Evolutionary conservation across 805 yeast genomes (phyloP).

Genomic region (Metschnikowia baotianmanensis): DNA sequence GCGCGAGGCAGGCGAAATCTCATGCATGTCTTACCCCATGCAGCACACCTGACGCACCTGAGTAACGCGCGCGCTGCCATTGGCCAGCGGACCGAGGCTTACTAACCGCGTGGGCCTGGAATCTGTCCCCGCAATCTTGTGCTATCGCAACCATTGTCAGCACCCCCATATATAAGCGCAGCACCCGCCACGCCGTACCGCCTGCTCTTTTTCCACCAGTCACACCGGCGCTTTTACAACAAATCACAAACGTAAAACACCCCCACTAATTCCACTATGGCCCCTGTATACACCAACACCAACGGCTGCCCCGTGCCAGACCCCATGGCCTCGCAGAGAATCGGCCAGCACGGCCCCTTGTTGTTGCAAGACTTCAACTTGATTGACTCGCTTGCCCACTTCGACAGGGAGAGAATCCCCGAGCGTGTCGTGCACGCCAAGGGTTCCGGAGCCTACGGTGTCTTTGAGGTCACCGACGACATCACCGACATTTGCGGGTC

Average conservation of each 20-base stretch:
- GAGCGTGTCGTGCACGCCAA: slow-evolving; percentile 94
- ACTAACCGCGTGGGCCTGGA: slow-evolving; percentile 13
- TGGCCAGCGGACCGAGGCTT: slow-evolving; percentile 10
- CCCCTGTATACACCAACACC: slow-evolving; percentile 67
- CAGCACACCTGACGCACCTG: slow-evolving; percentile 1
- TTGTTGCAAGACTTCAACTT: slow-evolving; percentile 78
- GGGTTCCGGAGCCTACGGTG: slow-evolving; percentile 89
- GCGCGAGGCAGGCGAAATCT: not conserved
- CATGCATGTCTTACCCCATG: slow-evolving; percentile 1
- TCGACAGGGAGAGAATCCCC: slow-evolving; percentile 87
- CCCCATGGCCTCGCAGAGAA: slow-evolving; percentile 72
- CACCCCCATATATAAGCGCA: not conserved
- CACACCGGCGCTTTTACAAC: not conserved
- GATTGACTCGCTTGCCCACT: slow-evolving; percentile 80
- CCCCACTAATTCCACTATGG: slow-evolving; percentile 25
- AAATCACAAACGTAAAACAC: not conserved
- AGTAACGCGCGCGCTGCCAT: slow-evolving; percentile 6
- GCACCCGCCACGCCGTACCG: not conserved
- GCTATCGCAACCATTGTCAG: not conserved
- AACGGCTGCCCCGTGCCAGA: slow-evolving; percentile 77
- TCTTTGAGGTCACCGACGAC: slow-evolving; percentile 76
- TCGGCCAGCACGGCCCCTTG: slow-evolving; percentile 75
- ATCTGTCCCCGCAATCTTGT: slow-evolving; percentile 10
- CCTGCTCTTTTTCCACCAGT: not conserved
- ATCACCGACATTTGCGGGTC: slow-evolving; percentile 28